Percentiles rank a stretch among this genome's conserved stretches.
Evolutionary conservation across 257 asterid species (phyloP).

Genomic region (Henckelia pumila): DNA sequence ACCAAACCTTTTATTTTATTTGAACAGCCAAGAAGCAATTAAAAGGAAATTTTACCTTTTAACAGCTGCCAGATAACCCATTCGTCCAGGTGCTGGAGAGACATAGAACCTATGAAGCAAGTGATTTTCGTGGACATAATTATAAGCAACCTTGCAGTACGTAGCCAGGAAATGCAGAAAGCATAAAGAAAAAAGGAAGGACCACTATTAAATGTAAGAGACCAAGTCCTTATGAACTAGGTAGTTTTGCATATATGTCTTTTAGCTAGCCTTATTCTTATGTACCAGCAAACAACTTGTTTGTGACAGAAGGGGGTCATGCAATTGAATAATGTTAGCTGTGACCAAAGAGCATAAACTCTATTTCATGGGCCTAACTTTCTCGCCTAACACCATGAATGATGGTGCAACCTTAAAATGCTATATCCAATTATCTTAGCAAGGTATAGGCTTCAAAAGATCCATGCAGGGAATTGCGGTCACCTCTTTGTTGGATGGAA

Average conservation of each 20-base stretch:
- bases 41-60: constrained; percentile 48
- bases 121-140: constrained; percentile 7
- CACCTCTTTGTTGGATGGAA: neutral
- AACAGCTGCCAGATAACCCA: constrained; percentile 82
- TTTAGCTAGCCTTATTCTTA: neutral
- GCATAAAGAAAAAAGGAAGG: neutral
- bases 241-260: neutral
- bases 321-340: neutral
- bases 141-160: constrained; percentile 3
- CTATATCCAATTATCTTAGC: neutral
- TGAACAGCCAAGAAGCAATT: constrained; percentile 12
- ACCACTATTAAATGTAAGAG: neutral
- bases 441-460: neutral
- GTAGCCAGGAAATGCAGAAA: neutral
- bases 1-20: constrained; percentile 12
- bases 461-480: neutral
- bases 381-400: neutral
- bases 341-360: neutral
- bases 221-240: neutral
- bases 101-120: constrained; percentile 63
- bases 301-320: neutral
- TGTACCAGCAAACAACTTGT: neutral
- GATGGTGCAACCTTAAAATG: neutral
- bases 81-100: constrained; percentile 76
- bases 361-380: neutral